Conservation (phyloP, 352 stramenopile genomes). For the Pythium guiyangense region DNA sequence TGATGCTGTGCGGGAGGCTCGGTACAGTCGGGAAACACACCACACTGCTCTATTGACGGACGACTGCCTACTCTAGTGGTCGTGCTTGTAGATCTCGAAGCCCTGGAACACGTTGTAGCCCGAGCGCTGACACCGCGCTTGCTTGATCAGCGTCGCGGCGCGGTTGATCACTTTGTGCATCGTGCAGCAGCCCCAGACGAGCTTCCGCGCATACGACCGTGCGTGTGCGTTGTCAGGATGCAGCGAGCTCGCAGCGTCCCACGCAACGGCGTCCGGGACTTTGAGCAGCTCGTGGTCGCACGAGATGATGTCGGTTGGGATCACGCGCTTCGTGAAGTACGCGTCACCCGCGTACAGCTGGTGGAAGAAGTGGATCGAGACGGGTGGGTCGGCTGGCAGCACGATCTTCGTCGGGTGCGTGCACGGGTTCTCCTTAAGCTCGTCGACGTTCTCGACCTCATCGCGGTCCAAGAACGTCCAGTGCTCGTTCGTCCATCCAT, state of each 20-base stretch:
- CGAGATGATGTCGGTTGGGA: conserved; percentile 13
- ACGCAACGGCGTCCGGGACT: not conserved
- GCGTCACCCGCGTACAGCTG: too few relatives aligned
- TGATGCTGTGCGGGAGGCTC: too few relatives aligned
- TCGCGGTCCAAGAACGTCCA: conserved; percentile 41
- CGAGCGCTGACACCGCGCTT: too few relatives aligned
- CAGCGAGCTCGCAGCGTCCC: conserved; percentile 2
- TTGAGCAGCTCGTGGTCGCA: conserved; percentile 9
- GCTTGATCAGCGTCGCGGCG: too few relatives aligned
- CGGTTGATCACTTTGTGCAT: too few relatives aligned
- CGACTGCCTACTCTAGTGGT: too few relatives aligned
- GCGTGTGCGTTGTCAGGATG: not conserved
- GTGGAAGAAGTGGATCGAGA: too few relatives aligned
- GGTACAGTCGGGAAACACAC: too few relatives aligned
- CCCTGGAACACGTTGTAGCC: too few relatives aligned
- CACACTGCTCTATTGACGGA: too few relatives aligned
- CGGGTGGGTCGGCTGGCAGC: conserved; percentile 34
- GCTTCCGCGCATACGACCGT: not conserved
- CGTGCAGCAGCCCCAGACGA: too few relatives aligned
- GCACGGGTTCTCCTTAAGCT: conserved; percentile 28
- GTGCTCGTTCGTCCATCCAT: conserved; percentile 30
- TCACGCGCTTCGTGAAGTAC: conserved; percentile 41
- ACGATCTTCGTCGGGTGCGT: conserved; percentile 21
- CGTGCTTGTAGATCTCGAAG: too few relatives aligned
- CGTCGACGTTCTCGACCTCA: not conserved